These are phyloP conservation scores for Sutorius australiensis DNA, from an alignment of 768 basidiomycete species.

Conservation along the genomic window DNA sequence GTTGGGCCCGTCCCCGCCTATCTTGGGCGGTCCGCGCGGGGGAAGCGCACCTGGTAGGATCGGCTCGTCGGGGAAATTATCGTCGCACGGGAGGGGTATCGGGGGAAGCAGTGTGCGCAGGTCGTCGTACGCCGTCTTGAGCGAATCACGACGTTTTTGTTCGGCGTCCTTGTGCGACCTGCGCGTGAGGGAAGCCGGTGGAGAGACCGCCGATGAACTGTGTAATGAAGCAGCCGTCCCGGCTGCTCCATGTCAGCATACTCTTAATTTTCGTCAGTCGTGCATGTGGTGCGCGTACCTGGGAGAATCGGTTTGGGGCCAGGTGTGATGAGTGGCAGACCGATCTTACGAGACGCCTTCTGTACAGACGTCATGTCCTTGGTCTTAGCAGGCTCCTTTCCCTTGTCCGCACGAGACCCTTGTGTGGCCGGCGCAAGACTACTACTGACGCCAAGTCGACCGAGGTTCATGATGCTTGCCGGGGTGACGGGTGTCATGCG, in stretches of 20 bases:
- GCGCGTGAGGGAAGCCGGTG: conserved; percentile 51
- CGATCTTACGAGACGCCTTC: conserved; percentile 29
- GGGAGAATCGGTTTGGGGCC: conserved; percentile 72
- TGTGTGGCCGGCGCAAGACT: conserved; percentile 35
- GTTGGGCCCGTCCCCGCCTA: conserved; percentile 87
- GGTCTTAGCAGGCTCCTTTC: conserved; percentile 28
- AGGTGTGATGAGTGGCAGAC: conserved; percentile 42
- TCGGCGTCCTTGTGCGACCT: conserved; percentile 95
- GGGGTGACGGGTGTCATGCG: conserved; percentile 80
- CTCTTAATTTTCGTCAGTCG: not conserved
- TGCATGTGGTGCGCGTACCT: conserved; percentile 38
- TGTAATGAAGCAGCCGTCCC: conserved; percentile 31
- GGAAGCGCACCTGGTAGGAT: conserved; percentile 85
- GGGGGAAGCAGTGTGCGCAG: conserved; percentile 81
- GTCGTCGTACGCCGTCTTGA: conserved; percentile 92
- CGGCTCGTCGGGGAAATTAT: conserved; percentile 66
- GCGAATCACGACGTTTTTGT: conserved; percentile 93
- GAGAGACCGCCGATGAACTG: conserved; percentile 28
- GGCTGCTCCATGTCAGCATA: conserved; percentile 24
- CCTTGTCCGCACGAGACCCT: conserved; percentile 18
- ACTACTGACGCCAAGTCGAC: conserved; percentile 52
- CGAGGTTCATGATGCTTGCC: conserved; percentile 89
- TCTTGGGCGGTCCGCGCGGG: conserved; percentile 83
- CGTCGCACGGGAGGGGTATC: conserved; percentile 77
- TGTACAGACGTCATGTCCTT: conserved; percentile 22